Percentiles rank a stretch among this genome's conserved stretches.
Conservation (phyloP, 805 yeast genomes). For the Wickerhamiella siamensis region DNA sequence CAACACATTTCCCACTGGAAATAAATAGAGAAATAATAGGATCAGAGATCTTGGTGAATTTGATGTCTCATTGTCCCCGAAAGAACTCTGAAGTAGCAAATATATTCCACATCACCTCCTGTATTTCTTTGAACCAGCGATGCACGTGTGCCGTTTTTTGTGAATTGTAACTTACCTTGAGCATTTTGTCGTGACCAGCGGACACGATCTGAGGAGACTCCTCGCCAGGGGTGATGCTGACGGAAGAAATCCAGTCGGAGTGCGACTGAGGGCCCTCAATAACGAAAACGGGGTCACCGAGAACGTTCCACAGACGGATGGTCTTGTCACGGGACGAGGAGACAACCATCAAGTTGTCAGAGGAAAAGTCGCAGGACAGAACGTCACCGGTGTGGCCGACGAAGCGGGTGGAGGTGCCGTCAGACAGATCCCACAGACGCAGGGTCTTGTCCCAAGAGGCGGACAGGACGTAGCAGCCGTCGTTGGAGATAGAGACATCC, state of each 20-base stretch:
- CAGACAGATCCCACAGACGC: conserved; percentile 93
- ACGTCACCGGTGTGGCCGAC: conserved; percentile 98
- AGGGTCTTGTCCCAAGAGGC: conserved; percentile 99
- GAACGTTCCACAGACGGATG: conserved; percentile 98
- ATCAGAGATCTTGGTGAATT: conserved; percentile 99
- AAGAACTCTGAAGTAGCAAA: conserved; percentile 96
- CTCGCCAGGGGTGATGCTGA: conserved; percentile 77
- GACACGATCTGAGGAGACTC: conserved; percentile 64
- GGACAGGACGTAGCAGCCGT: conserved; percentile 94
- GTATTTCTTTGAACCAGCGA: too few relatives aligned
- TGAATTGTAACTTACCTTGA: conserved; percentile 69
- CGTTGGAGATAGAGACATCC: conserved; percentile 95
- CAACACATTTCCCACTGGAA: neutral
- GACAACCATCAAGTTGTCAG: conserved; percentile 93
- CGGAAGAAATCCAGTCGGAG: conserved; percentile 98
- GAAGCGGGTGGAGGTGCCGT: conserved; percentile 90
- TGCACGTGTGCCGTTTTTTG: too few relatives aligned
- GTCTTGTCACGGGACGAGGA: conserved; percentile 99
- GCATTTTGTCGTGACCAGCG: conserved; percentile 97
- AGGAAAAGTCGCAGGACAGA: conserved; percentile 88
- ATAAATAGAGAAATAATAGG: conserved; percentile 9
- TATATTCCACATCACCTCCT: conserved; percentile 64
- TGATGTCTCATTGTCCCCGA: conserved; percentile 84
- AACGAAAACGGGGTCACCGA: conserved; percentile 93
- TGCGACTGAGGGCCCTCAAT: conserved; percentile 58